phyloP scores from a whole-genome alignment of 1,284 basidiomycete species.

The Marasmius fiardii region DNA sequence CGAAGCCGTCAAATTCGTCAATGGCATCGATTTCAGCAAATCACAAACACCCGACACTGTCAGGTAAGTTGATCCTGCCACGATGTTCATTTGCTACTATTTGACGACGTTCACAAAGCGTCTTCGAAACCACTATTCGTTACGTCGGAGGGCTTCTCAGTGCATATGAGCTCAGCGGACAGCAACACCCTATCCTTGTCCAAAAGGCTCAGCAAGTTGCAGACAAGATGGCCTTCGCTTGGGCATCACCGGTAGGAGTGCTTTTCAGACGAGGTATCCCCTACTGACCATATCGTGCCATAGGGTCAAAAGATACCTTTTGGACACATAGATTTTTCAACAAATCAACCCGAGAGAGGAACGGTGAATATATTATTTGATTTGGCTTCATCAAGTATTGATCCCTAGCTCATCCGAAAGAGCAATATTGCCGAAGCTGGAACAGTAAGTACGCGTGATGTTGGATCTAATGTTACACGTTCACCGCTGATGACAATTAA shows the following conservation, averaged over 20 bases:
- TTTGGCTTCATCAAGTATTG: neutral
- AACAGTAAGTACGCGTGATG: slow-evolving; percentile 40
- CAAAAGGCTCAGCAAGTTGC: slow-evolving; percentile 68
- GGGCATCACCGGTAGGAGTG: neutral
- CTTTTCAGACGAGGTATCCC: no score
- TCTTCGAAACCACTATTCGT: slow-evolving; percentile 90
- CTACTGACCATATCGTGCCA: neutral
- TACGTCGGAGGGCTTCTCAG: slow-evolving; percentile 70
- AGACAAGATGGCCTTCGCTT: slow-evolving; percentile 53
- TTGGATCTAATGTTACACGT: neutral
- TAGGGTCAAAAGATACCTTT: slow-evolving; percentile 52
- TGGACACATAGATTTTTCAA: slow-evolving; percentile 48
- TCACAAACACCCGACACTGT: slow-evolving; percentile 9
- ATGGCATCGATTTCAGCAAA: slow-evolving; percentile 11
- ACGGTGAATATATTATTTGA: slow-evolving; percentile 33
- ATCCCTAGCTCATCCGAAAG: slow-evolving; percentile 26
- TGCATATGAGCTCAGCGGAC: slow-evolving; percentile 79
- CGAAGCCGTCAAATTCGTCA: slow-evolving; percentile 11
- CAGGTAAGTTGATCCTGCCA: slow-evolving; percentile 2
- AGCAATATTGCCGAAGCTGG: slow-evolving; percentile 66
- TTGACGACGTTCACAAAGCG: slow-evolving; percentile 31
- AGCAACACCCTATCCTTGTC: slow-evolving; percentile 48
- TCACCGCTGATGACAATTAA: slow-evolving; percentile 29
- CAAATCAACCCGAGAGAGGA: slow-evolving; percentile 34
- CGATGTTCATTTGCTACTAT: neutral